These are phyloP conservation scores for Cordyceps cateniannulata DNA, from an alignment of 2,329 filamentous ascomycete genomes.

Conservation along the genomic window DNA sequence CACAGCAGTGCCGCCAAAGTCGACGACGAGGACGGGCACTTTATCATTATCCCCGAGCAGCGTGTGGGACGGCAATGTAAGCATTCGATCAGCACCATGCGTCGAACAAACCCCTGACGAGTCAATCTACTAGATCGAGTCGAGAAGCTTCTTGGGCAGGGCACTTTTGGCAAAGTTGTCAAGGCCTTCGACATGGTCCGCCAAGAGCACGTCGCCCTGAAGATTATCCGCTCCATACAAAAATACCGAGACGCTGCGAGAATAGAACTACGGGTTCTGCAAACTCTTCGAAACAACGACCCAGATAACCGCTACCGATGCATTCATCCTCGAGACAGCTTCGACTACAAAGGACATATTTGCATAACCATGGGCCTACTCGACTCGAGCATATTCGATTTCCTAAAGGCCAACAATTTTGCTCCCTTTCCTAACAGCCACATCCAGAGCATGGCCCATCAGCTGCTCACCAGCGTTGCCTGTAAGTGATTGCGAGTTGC, in stretches of 20 bases:
- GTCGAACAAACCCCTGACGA: background rate
- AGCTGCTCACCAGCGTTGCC: slow-evolving; percentile 14
- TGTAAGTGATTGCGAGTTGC: background rate
- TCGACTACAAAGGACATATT: slow-evolving; percentile 13
- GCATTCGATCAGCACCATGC: background rate
- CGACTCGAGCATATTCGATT: slow-evolving; percentile 13
- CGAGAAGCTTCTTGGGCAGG: slow-evolving; percentile 12
- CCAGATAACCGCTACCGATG: slow-evolving; percentile 7
- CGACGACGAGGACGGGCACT: slow-evolving; percentile 88
- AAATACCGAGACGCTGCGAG: slow-evolving; percentile 13
- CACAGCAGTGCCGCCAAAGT: slow-evolving; percentile 57
- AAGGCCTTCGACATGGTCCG: slow-evolving; percentile 10
- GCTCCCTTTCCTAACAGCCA: slow-evolving; percentile 12
- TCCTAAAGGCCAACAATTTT: slow-evolving; percentile 11
- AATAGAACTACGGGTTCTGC: slow-evolving; percentile 10
- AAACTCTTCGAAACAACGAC: slow-evolving; percentile 9
- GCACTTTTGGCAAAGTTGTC: slow-evolving; percentile 10
- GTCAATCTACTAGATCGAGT: slow-evolving; percentile 3
- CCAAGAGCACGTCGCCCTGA: slow-evolving; percentile 11
- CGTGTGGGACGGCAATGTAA: slow-evolving; percentile 11
- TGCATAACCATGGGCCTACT: slow-evolving; percentile 12
- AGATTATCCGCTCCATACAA: slow-evolving; percentile 12
- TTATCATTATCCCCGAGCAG: slow-evolving; percentile 75
- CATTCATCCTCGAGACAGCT: slow-evolving; percentile 11
- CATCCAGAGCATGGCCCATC: slow-evolving; percentile 12